phyloP scores from a whole-genome alignment of 768 basidiomycete species.

The Amanita jacksonii region DNA sequence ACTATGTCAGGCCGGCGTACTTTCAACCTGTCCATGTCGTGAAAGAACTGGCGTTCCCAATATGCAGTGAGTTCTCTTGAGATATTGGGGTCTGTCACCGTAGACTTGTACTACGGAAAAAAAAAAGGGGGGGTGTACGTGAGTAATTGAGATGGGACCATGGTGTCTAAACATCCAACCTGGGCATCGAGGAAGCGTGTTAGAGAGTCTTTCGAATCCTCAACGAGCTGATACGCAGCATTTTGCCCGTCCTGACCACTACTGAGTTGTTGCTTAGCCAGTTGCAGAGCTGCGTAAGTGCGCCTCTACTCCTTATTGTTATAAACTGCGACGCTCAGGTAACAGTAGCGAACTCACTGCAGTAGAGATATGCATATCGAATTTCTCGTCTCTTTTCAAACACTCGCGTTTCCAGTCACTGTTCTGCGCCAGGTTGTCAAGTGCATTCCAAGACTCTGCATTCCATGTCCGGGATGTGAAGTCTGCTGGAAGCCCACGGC shows the following conservation, averaged over 20 bases:
- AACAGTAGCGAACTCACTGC: constrained; percentile 43
- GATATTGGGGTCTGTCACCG: constrained; percentile 80
- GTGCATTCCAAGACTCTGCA: constrained; percentile 49
- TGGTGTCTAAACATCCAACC: constrained; percentile 36
- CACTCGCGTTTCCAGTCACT: constrained; percentile 61
- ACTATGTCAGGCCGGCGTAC: constrained; percentile 84
- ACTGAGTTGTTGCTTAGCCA: constrained; percentile 35
- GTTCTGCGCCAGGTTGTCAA: constrained; percentile 41
- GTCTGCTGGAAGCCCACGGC: constrained; percentile 47
- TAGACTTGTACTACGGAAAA: constrained; percentile 51
- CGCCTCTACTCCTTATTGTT: constrained; percentile 31
- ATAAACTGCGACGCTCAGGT: constrained; percentile 11
- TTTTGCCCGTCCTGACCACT: constrained; percentile 31
- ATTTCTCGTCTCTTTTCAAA: constrained; percentile 80
- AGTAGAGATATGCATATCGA: constrained; percentile 76
- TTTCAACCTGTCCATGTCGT: constrained; percentile 83
- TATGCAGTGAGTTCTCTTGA: constrained; percentile 73
- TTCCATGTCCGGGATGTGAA: constrained; percentile 38
- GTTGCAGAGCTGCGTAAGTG: constrained; percentile 40
- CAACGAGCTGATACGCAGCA: constrained; percentile 49
- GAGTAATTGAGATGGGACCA: constrained; percentile 7
- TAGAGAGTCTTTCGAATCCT: constrained; percentile 70
- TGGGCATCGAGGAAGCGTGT: constrained; percentile 64
- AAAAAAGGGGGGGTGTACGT: constrained; percentile 3
- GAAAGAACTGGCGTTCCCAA: constrained; percentile 88